Evolutionary conservation across 495 filamentous ascomycete genomes (phyloP), one percentile per base, ranked within the genome.

Genomic region (Rhizodiscina lignyota): DNA sequence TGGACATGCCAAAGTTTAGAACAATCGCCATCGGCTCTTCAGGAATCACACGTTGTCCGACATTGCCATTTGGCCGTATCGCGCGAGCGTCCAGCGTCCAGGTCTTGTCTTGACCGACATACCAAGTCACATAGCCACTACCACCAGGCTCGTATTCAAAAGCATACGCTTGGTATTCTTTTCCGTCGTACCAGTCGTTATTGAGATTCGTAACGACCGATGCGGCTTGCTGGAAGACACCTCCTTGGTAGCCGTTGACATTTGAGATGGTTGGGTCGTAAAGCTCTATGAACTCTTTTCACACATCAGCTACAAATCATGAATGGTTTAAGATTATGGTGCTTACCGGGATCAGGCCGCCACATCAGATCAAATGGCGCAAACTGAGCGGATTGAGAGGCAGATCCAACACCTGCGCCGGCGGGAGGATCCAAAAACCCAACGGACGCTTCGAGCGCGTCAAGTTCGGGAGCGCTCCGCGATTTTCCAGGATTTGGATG

Each of bases 281-380:
- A 1, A 83, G 55, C 29, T 74, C 73, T 12, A 78, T 46, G 42
- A 66, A 81, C 19, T 75, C 61, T 64, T 33, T 5, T 5, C 4
- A 39, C 32, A 28, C 40, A 50, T 23, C 45, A 26, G 17, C 15
- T 6, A 13, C 8, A 6, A 40, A 4, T 37, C n/a, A n/a, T 18
- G 16, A 13, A 36, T 3, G n/a, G n/a, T n/a, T n/a, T n/a, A n/a
- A n/a, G n/a, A n/a, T n/a, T n/a, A n/a, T n/a, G 5, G 12, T 13
- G 43, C 59, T 43, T 42, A 72, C 68, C 63, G 39, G 72, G 72
- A 47, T 85, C 64, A n/a, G 79, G 75, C 53, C 73, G 70, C 37
- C 80, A 82, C 66, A 71, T 81, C 34, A 79, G 62, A 47, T 83
- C 79, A 45, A 82, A 85, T 2, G 79, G 79, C 3, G 79, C 80